These are phyloP conservation scores for Oryza coarctata DNA, from an alignment of 176 grass and related monocot genomes.

Conservation along the genomic window DNA sequence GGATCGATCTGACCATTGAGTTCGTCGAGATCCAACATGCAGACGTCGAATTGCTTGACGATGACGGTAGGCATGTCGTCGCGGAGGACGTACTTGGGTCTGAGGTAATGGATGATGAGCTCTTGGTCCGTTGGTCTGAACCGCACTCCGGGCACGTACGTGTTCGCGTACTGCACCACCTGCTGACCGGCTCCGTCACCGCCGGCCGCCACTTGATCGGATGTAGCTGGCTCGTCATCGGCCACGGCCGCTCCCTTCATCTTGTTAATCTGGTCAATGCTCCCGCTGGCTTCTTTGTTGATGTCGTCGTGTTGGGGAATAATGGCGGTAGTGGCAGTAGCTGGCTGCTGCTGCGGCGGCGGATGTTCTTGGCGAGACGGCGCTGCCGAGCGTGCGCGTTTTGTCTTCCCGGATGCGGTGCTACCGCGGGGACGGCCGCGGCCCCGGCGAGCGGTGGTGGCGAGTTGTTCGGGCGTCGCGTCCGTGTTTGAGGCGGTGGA, in stretches of 20 bases:
- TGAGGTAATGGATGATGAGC: slow-evolving; percentile 21
- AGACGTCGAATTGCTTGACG: slow-evolving; percentile 26
- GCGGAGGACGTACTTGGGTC: not conserved
- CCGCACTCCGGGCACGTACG: not conserved
- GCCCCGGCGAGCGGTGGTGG: not conserved
- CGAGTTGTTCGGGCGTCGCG: not conserved
- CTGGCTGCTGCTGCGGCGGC: not conserved
- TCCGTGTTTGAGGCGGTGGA: too few species aligned
- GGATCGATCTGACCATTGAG: not conserved
- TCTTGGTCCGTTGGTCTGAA: slow-evolving; percentile 6
- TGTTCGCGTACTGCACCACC: not conserved
- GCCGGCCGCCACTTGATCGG: not conserved
- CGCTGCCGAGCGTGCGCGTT: not conserved
- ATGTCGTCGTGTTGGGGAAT: too few species aligned
- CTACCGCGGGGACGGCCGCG: not conserved
- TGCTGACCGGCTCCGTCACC: not conserved
- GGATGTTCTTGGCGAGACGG: not conserved
- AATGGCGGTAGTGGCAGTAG: not conserved
- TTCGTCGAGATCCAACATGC: not conserved
- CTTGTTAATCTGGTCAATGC: too few species aligned
- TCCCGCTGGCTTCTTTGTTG: too few species aligned
- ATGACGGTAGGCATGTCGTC: slow-evolving; percentile 1
- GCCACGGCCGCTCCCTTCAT: too few species aligned
- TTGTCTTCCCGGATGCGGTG: not conserved
- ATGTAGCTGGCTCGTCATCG: too few species aligned